phyloP scores from a whole-genome alignment of 75 land plant species.

The Picea glauca region DNA sequence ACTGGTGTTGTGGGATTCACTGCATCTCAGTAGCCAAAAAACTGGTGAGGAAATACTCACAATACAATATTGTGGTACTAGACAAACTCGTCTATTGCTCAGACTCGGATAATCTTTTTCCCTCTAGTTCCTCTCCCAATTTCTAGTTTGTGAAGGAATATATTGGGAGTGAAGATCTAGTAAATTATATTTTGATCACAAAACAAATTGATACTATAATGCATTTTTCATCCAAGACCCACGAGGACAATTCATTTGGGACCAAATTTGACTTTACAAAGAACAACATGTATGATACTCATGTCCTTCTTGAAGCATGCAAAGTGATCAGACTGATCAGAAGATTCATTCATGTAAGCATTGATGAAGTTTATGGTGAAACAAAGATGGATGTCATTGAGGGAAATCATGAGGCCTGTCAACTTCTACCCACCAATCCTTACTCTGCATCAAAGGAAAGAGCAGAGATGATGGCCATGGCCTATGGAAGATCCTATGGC shows the following conservation, averaged over 20 bases:
- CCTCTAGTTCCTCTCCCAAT: too few species aligned
- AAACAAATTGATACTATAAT: too few species aligned
- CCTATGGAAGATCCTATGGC: constrained; percentile 70
- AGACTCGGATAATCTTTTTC: too few species aligned
- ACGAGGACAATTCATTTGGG: too few species aligned
- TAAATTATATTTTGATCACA: constrained; percentile 61
- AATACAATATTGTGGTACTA: constrained; percentile 69
- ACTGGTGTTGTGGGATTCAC: constrained; percentile 75
- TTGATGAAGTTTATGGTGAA: too few species aligned
- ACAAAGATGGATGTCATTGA: too few species aligned
- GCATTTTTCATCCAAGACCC: too few species aligned
- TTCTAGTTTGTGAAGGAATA: too few species aligned
- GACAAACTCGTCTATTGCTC: constrained; percentile 81
- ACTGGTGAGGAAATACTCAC: constrained; percentile 51
- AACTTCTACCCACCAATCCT: too few species aligned
- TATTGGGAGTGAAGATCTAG: constrained; percentile 73
- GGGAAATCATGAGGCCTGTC: too few species aligned
- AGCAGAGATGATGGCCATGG: constrained; percentile 76
- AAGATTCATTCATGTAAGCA: constrained; percentile 70
- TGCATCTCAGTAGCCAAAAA: constrained; percentile 69
- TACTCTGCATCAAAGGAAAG: constrained; percentile 70
- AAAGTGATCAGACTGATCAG: too few species aligned
- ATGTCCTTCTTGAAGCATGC: too few species aligned
- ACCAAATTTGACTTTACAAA: constrained; percentile 68
- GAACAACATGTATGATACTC: constrained; percentile 76